Evolutionary conservation across 768 basidiomycete species (phyloP).

Genomic region (Artomyces pyxidatus): DNA sequence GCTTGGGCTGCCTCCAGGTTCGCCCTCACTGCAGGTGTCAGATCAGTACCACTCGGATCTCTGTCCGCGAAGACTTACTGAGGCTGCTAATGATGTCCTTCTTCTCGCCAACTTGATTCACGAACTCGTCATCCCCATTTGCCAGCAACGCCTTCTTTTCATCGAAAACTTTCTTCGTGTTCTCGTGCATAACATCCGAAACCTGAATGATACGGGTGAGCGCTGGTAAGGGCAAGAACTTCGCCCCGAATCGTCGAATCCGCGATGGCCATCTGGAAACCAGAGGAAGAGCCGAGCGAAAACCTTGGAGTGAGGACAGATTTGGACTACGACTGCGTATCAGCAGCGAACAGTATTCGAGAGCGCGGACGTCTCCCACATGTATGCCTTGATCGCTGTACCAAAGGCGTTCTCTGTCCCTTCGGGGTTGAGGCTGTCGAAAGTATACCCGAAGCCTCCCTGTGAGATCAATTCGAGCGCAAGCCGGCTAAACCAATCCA

Average conservation of each 20-base stretch:
- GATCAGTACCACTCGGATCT: too few relatives aligned
- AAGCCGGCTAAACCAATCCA: conserved; percentile 4
- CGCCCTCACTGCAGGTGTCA: conserved; percentile 8
- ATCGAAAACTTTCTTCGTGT: neutral
- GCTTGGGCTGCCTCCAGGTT: conserved; percentile 15
- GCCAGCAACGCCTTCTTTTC: conserved; percentile 2
- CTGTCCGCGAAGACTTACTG: too few relatives aligned
- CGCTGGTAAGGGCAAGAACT: neutral
- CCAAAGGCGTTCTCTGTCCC: conserved; percentile 13
- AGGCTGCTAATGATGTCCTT: conserved; percentile 24
- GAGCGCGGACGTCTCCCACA: neutral
- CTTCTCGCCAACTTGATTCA: conserved; percentile 19
- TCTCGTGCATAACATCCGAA: neutral
- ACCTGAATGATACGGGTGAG: neutral
- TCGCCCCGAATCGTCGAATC: neutral
- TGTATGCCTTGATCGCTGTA: conserved; percentile 17
- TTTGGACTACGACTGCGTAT: neutral
- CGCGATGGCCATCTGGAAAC: neutral
- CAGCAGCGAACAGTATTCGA: neutral
- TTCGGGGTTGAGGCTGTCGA: conserved; percentile 8
- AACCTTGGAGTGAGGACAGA: neutral
- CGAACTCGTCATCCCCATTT: conserved; percentile 15
- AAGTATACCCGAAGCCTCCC: conserved; percentile 11
- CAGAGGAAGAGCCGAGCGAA: neutral
- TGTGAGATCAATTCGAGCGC: conserved; percentile 12